Base-by-base conservation (phyloP, 768 basidiomycete species). In the Serendipita indica region DNA sequence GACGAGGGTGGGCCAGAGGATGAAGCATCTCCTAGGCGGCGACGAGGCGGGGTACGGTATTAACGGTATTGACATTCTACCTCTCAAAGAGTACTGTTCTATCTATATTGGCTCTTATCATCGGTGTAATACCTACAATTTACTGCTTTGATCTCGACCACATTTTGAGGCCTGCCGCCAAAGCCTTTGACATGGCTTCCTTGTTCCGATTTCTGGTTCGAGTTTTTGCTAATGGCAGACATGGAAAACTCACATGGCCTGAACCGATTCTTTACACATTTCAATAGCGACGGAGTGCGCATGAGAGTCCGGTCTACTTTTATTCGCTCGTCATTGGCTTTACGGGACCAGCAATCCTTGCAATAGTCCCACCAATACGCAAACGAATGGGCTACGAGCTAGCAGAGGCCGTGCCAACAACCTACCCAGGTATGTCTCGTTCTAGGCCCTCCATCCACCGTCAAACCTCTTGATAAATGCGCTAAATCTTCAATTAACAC, bases 281-380 rank as follows among this genome's bases (percentile, higher is more conserved):
- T 37, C 39, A 58, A 45, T 68, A 93, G 90, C 88, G 90, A 89
- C 80, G 85, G 46, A 80, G 84, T 64, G 89, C 90, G 34, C 90
- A 94, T 72, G 90, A 94, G 71, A 81, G 79, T 65, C 90, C 90
- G 28, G 86, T 89, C 69, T 79, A 92, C 69, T 92, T 92, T 75
- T 94, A 83, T 72, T 90, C 90, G 10, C 76, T 82, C 67, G 70
- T 82, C 49, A 72, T 94, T 59, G 90, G 89, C 57, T 65, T 74
- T 59, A 76, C 82, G 64, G 90, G 90, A 1, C 90, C 90, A 10
- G 72, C 83, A 25, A 72, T 90, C 70, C 83, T 83, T 39, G 63
- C 87, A 39, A 72, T 75, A 39, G 76, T 92, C 16, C 90, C 90
- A n/a, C 86, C 89, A 18, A 76, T 92, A 62, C 84, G 88, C 59